Conservation (phyloP, 495 filamentous ascomycete genomes). For the Xylaria flabelliformis region DNA sequence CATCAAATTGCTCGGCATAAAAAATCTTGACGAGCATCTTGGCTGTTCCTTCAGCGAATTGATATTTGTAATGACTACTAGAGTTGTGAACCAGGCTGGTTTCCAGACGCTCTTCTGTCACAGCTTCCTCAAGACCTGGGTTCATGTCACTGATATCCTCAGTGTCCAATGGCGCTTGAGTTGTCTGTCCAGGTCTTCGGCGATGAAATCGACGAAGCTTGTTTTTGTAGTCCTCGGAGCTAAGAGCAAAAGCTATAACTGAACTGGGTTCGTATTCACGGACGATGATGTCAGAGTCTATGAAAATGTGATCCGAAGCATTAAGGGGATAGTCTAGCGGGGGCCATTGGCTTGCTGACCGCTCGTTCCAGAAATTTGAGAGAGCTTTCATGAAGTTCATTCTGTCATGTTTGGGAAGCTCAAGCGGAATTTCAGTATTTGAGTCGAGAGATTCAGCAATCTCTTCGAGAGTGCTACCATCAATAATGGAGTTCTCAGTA, state of each 20-base stretch:
- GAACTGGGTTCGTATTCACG: conserved; percentile 97
- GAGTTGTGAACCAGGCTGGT: conserved; percentile 78
- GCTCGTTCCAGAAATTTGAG: conserved; percentile 97
- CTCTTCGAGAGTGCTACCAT: conserved; percentile 61
- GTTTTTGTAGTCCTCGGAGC: conserved; percentile 79
- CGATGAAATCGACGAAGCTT: conserved; percentile 68
- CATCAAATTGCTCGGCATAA: conserved; percentile 97
- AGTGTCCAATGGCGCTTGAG: conserved; percentile 29
- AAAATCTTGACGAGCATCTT: conserved; percentile 98
- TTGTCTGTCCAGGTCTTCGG: conserved; percentile 34
- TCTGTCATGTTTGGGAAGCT: conserved; percentile 89
- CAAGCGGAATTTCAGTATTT: conserved; percentile 67
- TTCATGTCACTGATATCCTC: conserved; percentile 37
- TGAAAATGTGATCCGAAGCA: conserved; percentile 90
- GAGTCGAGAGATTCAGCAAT: conserved; percentile 71
- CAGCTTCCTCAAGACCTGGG: conserved; percentile 35
- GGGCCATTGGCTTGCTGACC: conserved; percentile 96
- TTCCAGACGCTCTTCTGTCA: conserved; percentile 67
- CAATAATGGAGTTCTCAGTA: conserved; percentile 65
- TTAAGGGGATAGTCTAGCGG: conserved; percentile 90
- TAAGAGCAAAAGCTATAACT: conserved; percentile 89
- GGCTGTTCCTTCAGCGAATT: conserved; percentile 88
- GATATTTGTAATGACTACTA: conserved; percentile 91
- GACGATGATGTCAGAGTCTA: conserved; percentile 97
- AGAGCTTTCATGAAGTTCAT: conserved; percentile 92